Evolutionary conservation across 1,139 yeast species (phyloP).

Genomic region (Nakaseomyces nivariensis): DNA sequence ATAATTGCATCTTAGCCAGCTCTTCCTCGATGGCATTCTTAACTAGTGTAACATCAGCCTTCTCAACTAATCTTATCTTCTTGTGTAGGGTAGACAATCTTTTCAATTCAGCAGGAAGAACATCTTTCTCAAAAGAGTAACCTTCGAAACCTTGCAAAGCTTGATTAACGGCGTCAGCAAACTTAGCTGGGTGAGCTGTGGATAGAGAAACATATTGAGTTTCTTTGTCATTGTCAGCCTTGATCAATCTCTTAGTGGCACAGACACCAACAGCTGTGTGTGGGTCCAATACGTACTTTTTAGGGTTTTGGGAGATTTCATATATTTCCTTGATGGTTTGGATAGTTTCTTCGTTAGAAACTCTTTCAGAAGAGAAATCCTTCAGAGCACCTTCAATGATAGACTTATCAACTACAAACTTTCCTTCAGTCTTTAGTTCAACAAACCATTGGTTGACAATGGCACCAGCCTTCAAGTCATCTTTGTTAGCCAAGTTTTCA

Average conservation of each 20-base stretch:
- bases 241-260: constrained; percentile 56
- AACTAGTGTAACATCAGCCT: constrained; percentile 61
- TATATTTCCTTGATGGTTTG: constrained; percentile 67
- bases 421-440: constrained; percentile 64
- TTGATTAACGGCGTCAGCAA: constrained; percentile 86
- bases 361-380: constrained; percentile 72
- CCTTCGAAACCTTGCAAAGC: constrained; percentile 58
- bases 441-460: constrained; percentile 69
- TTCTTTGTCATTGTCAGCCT: constrained; percentile 36
- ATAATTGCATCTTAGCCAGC: constrained; percentile 40
- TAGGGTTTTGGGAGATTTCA: constrained; percentile 38
- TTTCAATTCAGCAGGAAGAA: constrained; percentile 80
- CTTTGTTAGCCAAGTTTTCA: constrained; percentile 46
- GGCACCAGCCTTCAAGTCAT: constrained; percentile 66
- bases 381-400: constrained; percentile 57
- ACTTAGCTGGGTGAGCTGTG: constrained; percentile 98
- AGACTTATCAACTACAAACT: constrained; percentile 57
- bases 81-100: constrained; percentile 60
- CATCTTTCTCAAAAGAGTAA: constrained; percentile 79
- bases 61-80: constrained; percentile 66
- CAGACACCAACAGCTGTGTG: constrained; percentile 93
- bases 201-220: constrained; percentile 68
- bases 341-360: constrained; percentile 66
- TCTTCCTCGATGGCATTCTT: constrained; percentile 67
- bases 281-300: constrained; percentile 84